These are phyloP conservation scores for Anisodus acutangulus DNA, from an alignment of 257 asterid genomes.

Conservation along the genomic window DNA sequence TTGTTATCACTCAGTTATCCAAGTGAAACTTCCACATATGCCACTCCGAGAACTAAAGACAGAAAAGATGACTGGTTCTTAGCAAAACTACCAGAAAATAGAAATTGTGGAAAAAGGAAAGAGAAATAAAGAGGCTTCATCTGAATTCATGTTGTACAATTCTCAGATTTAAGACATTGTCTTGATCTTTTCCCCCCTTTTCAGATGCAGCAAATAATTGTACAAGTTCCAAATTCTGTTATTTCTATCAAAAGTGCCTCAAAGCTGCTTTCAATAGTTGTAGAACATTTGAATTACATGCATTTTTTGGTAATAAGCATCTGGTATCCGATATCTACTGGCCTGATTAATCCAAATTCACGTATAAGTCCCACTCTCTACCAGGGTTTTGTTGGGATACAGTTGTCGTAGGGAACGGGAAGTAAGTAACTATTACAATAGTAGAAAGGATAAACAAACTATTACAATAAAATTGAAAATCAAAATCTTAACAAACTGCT, in stretches of 20 bases:
- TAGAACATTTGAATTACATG: background rate
- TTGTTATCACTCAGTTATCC: background rate
- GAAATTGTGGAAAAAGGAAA: too few relatives aligned
- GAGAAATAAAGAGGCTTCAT: background rate
- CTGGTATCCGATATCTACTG: background rate
- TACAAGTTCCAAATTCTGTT: background rate
- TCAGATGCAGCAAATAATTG: conserved; percentile 19
- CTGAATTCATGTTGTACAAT: conserved; percentile 19
- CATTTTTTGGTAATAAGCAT: background rate
- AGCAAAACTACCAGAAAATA: background rate
- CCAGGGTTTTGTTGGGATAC: too few relatives aligned
- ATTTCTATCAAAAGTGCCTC: background rate
- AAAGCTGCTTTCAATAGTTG: background rate
- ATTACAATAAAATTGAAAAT: too few relatives aligned
- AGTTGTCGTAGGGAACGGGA: too few relatives aligned
- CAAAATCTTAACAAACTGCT: too few relatives aligned
- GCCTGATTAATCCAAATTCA: background rate
- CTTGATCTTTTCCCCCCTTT: background rate
- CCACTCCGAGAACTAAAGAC: background rate
- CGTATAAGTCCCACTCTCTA: background rate
- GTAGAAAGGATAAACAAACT: too few relatives aligned
- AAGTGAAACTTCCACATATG: background rate
- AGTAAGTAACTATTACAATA: too few relatives aligned
- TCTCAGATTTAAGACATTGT: background rate
- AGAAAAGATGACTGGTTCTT: background rate